Conservation (phyloP, 2,329 filamentous ascomycete genomes). For the Periglandula ipomoeae region DNA sequence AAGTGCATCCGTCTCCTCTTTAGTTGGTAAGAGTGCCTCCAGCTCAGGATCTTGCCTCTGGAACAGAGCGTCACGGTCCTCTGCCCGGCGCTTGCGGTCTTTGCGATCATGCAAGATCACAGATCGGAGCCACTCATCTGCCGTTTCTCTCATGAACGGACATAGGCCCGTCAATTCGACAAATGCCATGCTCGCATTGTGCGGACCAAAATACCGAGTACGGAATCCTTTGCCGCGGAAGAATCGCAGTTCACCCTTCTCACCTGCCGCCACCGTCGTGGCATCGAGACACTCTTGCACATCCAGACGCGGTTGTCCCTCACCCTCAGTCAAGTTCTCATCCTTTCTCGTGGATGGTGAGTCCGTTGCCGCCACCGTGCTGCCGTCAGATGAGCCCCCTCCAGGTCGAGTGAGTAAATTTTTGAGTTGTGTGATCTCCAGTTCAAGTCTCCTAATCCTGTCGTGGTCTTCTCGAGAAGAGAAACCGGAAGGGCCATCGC, state of each 20-base stretch:
- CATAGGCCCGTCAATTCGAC: constrained; percentile 48
- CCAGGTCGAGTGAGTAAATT: constrained; percentile 37
- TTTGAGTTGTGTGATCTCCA: constrained; percentile 50
- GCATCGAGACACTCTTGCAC: constrained; percentile 32
- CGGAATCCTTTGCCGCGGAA: constrained; percentile 51
- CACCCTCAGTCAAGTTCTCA: constrained; percentile 21
- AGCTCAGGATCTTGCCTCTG: constrained; percentile 38
- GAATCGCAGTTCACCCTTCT: constrained; percentile 47
- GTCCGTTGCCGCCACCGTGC: constrained; percentile 35
- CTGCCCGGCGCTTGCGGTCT: constrained; percentile 43
- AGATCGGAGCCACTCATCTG: constrained; percentile 51
- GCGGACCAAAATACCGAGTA: constrained; percentile 50
- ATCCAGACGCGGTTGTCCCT: constrained; percentile 25
- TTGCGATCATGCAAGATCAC: constrained; percentile 47
- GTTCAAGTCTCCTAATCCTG: constrained; percentile 48
- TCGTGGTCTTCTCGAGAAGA: constrained; percentile 40
- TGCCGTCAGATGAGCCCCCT: constrained; percentile 37
- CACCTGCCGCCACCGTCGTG: constrained; percentile 28
- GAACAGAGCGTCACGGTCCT: constrained; percentile 42
- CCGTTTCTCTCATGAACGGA: constrained; percentile 54
- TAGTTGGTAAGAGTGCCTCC: constrained; percentile 39
- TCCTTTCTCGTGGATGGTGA: constrained; percentile 39
- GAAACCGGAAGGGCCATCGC: constrained; percentile 19
- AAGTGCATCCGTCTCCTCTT: constrained; percentile 39
- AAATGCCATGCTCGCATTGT: constrained; percentile 53